Evolutionary conservation across 139 green algal species (phyloP).

Genomic region (Marvania coccoides): DNA sequence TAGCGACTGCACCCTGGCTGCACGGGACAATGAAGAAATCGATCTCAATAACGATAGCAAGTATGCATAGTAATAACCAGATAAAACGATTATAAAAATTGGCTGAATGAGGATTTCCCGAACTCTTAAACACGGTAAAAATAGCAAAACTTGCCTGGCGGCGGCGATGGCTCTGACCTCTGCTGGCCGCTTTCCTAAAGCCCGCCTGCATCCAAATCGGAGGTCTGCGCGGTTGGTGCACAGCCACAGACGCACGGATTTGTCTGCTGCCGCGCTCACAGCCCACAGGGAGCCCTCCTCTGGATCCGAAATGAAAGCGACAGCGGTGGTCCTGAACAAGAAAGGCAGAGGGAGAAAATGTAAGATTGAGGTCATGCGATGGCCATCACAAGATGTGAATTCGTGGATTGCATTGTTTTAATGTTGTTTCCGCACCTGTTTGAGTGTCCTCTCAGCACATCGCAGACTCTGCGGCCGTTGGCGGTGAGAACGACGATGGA

Average conservation of each 20-base stretch:
- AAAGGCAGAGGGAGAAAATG: neutral
- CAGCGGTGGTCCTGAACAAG: slow-evolving; percentile 8
- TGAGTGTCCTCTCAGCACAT: slow-evolving; percentile 13
- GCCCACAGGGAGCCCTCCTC: neutral
- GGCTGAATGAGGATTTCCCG: no score
- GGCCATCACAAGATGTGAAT: no score
- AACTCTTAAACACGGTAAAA: no score
- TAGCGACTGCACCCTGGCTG: no score
- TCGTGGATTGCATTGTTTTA: no score
- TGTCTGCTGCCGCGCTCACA: neutral
- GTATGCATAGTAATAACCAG: no score
- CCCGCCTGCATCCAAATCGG: neutral
- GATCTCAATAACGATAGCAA: no score
- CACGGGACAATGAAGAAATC: no score
- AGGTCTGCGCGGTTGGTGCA: neutral
- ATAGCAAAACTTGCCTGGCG: neutral
- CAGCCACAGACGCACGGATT: slow-evolving; percentile 9
- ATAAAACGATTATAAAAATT: no score
- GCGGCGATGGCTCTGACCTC: slow-evolving; percentile 11
- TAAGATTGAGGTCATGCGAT: no score
- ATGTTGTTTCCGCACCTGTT: slow-evolving; percentile 21
- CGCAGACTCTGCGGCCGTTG: neutral
- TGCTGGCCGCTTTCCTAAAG: slow-evolving; percentile 20
- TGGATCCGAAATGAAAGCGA: slow-evolving; percentile 3
- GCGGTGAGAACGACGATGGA: slow-evolving; percentile 10